A percentile compares a stretch with the other conserved stretches of the same genome.
phyloP scores from a whole-genome alignment of 805 yeast species.

The Kodamaea laetipori region DNA sequence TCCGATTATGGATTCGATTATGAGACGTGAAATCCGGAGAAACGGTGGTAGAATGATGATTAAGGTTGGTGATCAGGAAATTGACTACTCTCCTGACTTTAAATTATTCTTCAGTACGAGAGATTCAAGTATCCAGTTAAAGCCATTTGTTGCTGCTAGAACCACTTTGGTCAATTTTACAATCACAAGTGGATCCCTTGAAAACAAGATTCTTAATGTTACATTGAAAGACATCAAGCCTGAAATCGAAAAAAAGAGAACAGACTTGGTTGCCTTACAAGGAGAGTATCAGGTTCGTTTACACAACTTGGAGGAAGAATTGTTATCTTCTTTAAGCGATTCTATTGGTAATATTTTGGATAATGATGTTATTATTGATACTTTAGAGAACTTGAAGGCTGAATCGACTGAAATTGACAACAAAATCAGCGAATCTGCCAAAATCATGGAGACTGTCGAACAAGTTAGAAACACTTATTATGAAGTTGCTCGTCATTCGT shows the following conservation, averaged over 20 bases:
- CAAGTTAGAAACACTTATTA: slow-evolving; percentile 47
- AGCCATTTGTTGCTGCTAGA: slow-evolving; percentile 62
- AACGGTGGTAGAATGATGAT: slow-evolving; percentile 73
- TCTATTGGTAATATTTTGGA: slow-evolving; percentile 68
- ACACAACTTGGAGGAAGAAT: slow-evolving; percentile 55
- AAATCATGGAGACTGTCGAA: slow-evolving; percentile 58
- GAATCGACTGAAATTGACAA: slow-evolving; percentile 57
- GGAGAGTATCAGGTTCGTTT: slow-evolving; percentile 61
- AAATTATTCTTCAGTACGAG: slow-evolving; percentile 60
- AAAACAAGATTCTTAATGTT: slow-evolving; percentile 60
- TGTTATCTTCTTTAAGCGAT: slow-evolving; percentile 58
- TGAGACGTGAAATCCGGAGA: slow-evolving; percentile 59
- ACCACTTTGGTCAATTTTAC: slow-evolving; percentile 70
- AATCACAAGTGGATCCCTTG: slow-evolving; percentile 66
- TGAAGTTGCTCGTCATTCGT: slow-evolving; percentile 57
- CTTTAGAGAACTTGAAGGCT: slow-evolving; percentile 64
- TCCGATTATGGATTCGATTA: slow-evolving; percentile 65
- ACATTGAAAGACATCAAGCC: slow-evolving; percentile 61
- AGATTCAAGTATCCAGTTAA: slow-evolving; percentile 49
- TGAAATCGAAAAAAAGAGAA: slow-evolving; percentile 61
- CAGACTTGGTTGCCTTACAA: slow-evolving; percentile 54
- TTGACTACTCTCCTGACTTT: slow-evolving; percentile 71
- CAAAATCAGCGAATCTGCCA: slow-evolving; percentile 56
- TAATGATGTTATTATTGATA: slow-evolving; percentile 56
- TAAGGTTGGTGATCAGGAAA: slow-evolving; percentile 57